Evolutionary conservation across 345 rosid genomes (phyloP).

Genomic region (Aegle marmelos): DNA sequence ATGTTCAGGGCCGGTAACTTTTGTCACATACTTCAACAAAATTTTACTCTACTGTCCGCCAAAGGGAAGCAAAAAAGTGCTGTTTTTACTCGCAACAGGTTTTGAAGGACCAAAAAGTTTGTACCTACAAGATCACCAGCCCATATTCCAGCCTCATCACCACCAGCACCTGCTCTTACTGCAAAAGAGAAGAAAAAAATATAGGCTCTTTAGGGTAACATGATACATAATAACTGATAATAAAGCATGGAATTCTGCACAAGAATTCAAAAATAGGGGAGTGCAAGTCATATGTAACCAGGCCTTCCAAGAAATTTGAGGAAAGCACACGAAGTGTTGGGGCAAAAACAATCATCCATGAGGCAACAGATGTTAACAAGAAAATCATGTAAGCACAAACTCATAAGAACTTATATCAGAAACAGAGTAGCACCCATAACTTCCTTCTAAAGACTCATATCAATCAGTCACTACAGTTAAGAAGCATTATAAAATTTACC

Average conservation of each 20-base stretch:
- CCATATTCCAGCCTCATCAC: conserved; percentile 99
- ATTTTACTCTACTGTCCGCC: neutral
- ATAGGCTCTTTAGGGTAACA: conserved; percentile 11
- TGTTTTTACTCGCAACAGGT: conserved; percentile 10
- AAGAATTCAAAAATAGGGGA: conserved; percentile 9
- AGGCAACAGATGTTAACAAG: neutral
- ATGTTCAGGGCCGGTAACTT: conserved; percentile 9
- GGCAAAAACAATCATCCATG: neutral
- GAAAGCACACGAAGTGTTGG: neutral
- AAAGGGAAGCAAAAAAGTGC: conserved; percentile 6
- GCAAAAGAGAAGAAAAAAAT: conserved; percentile 24
- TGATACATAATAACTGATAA: neutral
- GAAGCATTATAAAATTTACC: conserved; percentile 42
- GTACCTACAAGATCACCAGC: conserved; percentile 99
- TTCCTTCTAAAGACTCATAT: neutral
- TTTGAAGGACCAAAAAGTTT: conserved; percentile 50
- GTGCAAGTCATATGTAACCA: neutral
- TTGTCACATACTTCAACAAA: neutral
- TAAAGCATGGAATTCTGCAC: neutral
- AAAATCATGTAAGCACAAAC: neutral
- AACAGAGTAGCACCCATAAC: neutral
- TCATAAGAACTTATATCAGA: neutral
- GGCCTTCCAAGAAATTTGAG: neutral
- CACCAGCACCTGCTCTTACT: conserved; percentile 99
- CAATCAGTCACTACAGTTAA: neutral